Evolutionary conservation across 108 stramenopile genomes (phyloP).

Genomic region (Aurantiochytrium sp.): DNA sequence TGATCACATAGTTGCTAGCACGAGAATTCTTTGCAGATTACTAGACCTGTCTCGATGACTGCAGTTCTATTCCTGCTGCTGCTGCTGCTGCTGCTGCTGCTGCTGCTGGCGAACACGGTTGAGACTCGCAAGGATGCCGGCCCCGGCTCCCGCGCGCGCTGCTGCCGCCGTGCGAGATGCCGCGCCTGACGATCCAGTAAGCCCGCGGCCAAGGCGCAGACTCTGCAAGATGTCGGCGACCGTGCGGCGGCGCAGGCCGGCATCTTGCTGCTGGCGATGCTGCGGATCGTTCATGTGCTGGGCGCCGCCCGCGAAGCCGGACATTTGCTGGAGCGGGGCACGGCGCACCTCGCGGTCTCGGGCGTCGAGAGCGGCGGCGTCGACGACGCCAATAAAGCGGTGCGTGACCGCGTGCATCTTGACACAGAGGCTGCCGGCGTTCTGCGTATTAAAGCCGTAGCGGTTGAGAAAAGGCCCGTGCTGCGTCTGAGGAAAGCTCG

Average conservation of each 20-base stretch:
- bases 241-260: background rate
- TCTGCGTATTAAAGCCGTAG: background rate
- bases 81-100: background rate
- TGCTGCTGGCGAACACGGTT: background rate
- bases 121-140: background rate
- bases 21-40: too few relatives aligned
- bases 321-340: too few relatives aligned
- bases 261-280: background rate
- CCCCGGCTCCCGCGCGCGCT: background rate
- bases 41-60: too few relatives aligned
- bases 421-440: background rate
- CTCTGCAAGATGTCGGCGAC: background rate
- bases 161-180: background rate
- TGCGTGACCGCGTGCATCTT: background rate
- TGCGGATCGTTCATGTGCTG: background rate
- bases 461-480: conserved; percentile 19
- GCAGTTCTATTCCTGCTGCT: too few relatives aligned
- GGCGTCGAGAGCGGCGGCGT: background rate
- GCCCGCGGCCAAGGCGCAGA: background rate
- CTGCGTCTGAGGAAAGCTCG: background rate
- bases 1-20: too few relatives aligned
- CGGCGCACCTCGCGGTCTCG: background rate
- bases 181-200: background rate
- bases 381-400: background rate
- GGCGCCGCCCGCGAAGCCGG: too few relatives aligned